Evolutionary conservation across 371 early-diverging fungal genomes (phyloP), one percentile per base, ranked within the genome.

Genomic region (Actinomortierella ambigua): DNA sequence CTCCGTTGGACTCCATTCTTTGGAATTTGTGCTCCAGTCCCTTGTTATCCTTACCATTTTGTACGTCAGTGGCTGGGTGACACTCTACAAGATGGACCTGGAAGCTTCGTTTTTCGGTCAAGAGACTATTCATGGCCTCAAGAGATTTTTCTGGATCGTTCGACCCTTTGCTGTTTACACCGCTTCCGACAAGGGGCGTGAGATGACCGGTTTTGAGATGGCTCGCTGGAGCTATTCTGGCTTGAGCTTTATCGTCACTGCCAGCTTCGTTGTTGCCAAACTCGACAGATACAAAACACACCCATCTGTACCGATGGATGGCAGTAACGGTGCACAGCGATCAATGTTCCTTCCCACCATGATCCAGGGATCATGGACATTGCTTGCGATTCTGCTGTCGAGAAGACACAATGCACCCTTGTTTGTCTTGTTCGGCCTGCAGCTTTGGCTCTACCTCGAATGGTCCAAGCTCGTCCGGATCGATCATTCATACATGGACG

Each of bases 391-490:
- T 26, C 78, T 92, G 34, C 77, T 90, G 6, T 76, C 86, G 20
- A 79, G 84, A 20, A 67, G 85, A 22, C 86, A 90, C 50, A 86
- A 90, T 70, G 80, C 86, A 3, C 58, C 80, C 13, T 51, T 91
- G 41, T 90, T 85, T 60, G 62, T 77, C 1, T 43, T 91, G 24
- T 90, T 88, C 63, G 73, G 68, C 17, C 26, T 85, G 11, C 88
- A 87, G 42, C 75, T 84, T 9, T 61, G 77, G 11, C 22, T 77
- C 17, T 69, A 84, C 29, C 43, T 69, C 23, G 27, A 34, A 14
- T 84, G 82, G 84, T 73, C 77, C 47, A 23, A 46, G 1, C 41
- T 58, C 6, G 24, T 65, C n/a, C 66, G 66, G 8, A 26, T 57
- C 54, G 23, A 29, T 53, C 13, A 17, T 29, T 28, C 26, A 41